Conservation (phyloP, 768 basidiomycete species). For the Pisolithus orientalis region DNA sequence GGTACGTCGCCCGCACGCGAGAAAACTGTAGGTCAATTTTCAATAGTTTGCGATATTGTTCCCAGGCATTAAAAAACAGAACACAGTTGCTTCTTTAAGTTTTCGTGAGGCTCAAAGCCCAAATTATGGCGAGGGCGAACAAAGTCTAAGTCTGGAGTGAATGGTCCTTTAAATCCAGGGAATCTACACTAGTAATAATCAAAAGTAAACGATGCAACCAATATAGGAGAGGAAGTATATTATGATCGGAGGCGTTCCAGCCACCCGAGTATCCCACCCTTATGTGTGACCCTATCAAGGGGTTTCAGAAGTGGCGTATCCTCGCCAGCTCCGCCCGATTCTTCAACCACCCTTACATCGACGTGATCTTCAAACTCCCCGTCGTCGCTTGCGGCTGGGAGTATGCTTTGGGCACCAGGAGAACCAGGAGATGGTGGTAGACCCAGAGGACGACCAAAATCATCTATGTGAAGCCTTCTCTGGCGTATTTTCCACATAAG, state of each 20-base stretch:
- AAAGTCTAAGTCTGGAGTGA: too few species aligned
- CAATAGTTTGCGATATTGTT: too few species aligned
- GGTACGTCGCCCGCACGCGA: too few species aligned
- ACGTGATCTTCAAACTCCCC: neutral
- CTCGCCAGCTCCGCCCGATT: neutral
- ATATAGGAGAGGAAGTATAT: too few species aligned
- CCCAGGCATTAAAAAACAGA: too few species aligned
- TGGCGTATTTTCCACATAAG: constrained; percentile 81
- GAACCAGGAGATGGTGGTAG: neutral
- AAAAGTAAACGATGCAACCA: too few species aligned
- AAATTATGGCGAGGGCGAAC: too few species aligned
- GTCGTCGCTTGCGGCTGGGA: neutral
- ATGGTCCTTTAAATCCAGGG: too few species aligned
- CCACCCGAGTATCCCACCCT: neutral
- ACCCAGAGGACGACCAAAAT: constrained; percentile 67
- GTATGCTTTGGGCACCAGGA: neutral
- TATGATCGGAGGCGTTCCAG: neutral
- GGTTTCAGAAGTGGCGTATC: neutral
- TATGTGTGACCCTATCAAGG: neutral
- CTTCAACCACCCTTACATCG: neutral
- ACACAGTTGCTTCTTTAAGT: too few species aligned
- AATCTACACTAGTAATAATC: too few species aligned
- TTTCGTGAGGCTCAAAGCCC: too few species aligned
- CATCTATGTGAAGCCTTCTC: constrained; percentile 67
- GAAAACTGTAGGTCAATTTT: too few species aligned